Evolutionary conservation across 2,329 filamentous ascomycete genomes (phyloP).

Genomic region (Parascedosporium putredinis): DNA sequence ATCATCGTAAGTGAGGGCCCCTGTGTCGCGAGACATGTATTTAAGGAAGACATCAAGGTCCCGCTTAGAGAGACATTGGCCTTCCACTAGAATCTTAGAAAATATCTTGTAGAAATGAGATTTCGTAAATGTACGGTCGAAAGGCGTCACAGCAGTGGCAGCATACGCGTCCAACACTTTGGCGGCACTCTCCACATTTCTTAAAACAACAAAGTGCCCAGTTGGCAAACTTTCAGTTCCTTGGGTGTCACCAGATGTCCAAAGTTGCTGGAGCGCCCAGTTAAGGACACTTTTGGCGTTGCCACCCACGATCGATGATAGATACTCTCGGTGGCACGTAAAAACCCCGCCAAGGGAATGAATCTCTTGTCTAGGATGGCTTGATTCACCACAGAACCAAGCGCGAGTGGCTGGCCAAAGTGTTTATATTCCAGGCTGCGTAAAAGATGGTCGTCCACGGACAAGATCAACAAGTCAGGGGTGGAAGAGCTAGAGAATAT

Average conservation of each 20-base stretch:
- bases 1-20: conserved; percentile 47
- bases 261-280: conserved; percentile 66
- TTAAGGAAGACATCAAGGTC: conserved; percentile 62
- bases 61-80: conserved; percentile 41
- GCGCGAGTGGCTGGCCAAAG: conserved; percentile 69
- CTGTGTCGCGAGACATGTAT: conserved; percentile 60
- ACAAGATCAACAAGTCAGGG: conserved; percentile 40
- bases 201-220: conserved; percentile 55
- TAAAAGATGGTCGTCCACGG: conserved; percentile 52
- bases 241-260: conserved; percentile 39
- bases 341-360: conserved; percentile 60
- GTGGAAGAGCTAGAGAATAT: conserved; percentile 29
- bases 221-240: conserved; percentile 45
- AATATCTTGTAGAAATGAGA: conserved; percentile 53
- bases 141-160: conserved; percentile 33
- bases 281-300: conserved; percentile 58
- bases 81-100: conserved; percentile 37
- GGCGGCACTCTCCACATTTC: conserved; percentile 49
- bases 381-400: conserved; percentile 69
- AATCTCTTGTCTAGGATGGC: conserved; percentile 59
- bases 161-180: conserved; percentile 40
- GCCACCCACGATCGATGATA: conserved; percentile 60
- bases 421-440: conserved; percentile 64
- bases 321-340: conserved; percentile 55
- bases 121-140: conserved; percentile 59